Base-by-base conservation (phyloP, 2,329 filamentous ascomycete genomes). In the Fonsecaea erecta region DNA sequence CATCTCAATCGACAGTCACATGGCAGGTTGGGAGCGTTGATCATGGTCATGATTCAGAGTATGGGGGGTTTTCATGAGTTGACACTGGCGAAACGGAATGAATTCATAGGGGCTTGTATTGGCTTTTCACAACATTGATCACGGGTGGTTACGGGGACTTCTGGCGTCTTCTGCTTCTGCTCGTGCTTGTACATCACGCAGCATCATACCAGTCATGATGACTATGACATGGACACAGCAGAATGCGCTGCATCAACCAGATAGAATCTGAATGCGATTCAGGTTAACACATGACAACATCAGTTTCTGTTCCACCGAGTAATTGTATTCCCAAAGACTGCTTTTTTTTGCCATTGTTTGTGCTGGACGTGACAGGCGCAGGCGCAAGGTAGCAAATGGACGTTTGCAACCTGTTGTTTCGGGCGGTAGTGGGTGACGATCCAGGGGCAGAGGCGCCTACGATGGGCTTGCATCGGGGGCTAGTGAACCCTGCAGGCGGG, bases 231-330 rank as follows among this genome's bases (percentile, higher is more conserved):
- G 64, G 61, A 46, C 54, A 61, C 40, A 65, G 64, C 62, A 68
- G 66, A 65, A 64, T 43, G 66, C 59, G 66, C 63, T 48, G 57
- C 57, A 52, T 60, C 40, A 51, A 60, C 37, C 64, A 67, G 62
- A 65, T 68, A 70, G 68, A 70, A 65, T 60, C 55, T 67, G 64
- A 70, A 68, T 63, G 35, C 43, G 51, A 65, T 67, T 68, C 68
- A 65, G 57, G 66, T 69, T 63, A 65, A 56, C 30, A 53, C 52
- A 61, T 57, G 14, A 58, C 30, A 37, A 11, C 2, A 60, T 21
- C 43, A 35, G n/a, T 52, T 53, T 52, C 34, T 34, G 18, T 21
- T 21, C 7, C 24, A 14, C 46, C 28, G 8, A 30, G 28, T 30
- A 26, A 12, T 46, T 14, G 1, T 3, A 40, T 40, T 16, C 35